Evolutionary conservation across 2,329 filamentous ascomycete genomes (phyloP).

Genomic region (Colletotrichum lini): DNA sequence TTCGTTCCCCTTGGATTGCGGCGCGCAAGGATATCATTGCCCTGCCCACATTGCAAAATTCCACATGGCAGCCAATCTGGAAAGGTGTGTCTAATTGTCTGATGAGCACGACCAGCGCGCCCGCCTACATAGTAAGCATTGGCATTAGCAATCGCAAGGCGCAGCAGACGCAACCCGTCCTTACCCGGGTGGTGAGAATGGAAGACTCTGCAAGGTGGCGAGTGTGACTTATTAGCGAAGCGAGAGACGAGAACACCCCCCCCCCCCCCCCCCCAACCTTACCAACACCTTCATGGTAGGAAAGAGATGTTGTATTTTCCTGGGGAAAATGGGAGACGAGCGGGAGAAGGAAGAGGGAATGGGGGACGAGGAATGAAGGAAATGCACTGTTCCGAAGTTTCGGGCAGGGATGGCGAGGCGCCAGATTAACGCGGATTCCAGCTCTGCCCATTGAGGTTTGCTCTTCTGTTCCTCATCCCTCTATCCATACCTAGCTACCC

Average conservation of each 20-base stretch:
- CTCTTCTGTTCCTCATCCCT: background rate
- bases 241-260: background rate
- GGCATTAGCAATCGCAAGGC: background rate
- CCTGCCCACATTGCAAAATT: slow-evolving; percentile 6
- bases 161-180: background rate
- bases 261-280: background rate
- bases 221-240: background rate
- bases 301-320: background rate
- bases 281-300: too few species aligned
- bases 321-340: background rate
- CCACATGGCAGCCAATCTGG: background rate
- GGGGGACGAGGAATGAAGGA: background rate
- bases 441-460: background rate
- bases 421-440: slow-evolving; percentile 8
- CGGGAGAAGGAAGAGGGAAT: background rate
- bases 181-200: background rate
- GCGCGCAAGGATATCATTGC: background rate
- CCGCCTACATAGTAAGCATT: background rate
- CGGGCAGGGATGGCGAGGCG: slow-evolving; percentile 7
- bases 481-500: background rate
- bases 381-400: background rate
- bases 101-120: background rate
- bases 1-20: background rate
- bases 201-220: slow-evolving; percentile 2
- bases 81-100: background rate